Evolutionary conservation across 78 protist genomes (phyloP), one percentile per base, ranked within the genome.

Genomic region (Monocercomonoides exilis): DNA sequence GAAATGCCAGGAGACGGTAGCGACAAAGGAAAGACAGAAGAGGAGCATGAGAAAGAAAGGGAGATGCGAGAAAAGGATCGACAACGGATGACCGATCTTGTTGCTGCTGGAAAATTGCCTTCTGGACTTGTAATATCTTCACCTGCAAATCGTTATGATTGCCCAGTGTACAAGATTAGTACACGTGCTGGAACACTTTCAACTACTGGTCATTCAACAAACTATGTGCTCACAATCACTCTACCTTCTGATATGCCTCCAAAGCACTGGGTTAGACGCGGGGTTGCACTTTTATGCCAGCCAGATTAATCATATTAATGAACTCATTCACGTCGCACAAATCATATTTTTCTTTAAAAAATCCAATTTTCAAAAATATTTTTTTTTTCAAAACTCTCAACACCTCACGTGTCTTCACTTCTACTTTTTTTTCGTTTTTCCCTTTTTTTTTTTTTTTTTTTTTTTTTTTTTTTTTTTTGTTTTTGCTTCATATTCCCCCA

Each of bases 191-290:
- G 97, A 1, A 77, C 88, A 4, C 91, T 95, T 6, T 80, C 92
- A 34, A 95, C 97, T 33, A 95, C 96, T 0, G 94, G 96, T 5
- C 94, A 93, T 87, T 82, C 92, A 2, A 91, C 95, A 81, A 91
- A 93, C 85, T 94, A 32, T 77, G 91, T 94, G 43, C 80, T 91
- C 85, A 32, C 84, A 44, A 2, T 91, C 85, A 0, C 42, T 32
- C 43, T 94, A 32, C 95, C 95, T 0, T 82, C 92, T 2, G 46
- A 81, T n/a, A 0, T 4, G 32, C 43, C 84, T 0, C 45, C 77
- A 34, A 0, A 1, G 2, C 90, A 92, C 84, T 94, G 96, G 95
- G 86, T 92, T 11, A 84, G 84, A 79, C 45, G 94, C 0, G 94
- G 95, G 1, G 93, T 87, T 0, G 96, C 95, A 32, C 41, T 86